Conservation (phyloP, 768 basidiomycete genomes). For the Suillus subluteus region DNA sequence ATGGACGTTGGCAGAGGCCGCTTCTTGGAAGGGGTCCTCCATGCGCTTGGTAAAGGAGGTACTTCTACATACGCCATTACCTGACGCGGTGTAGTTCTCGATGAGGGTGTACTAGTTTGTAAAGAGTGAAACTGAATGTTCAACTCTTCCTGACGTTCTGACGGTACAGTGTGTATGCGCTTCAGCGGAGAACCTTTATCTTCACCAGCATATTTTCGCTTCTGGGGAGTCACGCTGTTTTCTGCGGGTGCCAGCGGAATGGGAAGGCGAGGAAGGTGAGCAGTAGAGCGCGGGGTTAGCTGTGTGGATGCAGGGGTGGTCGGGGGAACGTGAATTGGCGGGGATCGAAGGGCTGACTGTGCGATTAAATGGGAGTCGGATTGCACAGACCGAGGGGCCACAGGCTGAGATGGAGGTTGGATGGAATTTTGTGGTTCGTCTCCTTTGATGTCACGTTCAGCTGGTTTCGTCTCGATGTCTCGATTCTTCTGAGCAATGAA, state of each 20-base stretch:
- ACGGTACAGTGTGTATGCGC: conserved; percentile 43
- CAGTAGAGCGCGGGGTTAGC: conserved; percentile 17
- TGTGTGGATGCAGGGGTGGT: conserved; percentile 26
- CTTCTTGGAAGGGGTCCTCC: conserved; percentile 34
- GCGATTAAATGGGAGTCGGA: background rate
- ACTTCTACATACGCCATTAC: conserved; percentile 38
- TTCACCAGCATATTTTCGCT: conserved; percentile 66
- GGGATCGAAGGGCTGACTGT: background rate
- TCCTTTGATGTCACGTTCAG: conserved; percentile 23
- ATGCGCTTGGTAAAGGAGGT: conserved; percentile 30
- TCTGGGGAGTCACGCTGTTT: conserved; percentile 58
- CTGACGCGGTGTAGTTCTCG: conserved; percentile 34
- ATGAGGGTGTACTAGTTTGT: conserved; percentile 17
- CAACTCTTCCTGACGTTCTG: background rate
- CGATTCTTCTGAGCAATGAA: conserved; percentile 62
- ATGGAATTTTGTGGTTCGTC: conserved; percentile 24
- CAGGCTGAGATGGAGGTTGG: conserved; percentile 13
- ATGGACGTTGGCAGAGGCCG: conserved; percentile 33
- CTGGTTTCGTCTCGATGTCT: conserved; percentile 40
- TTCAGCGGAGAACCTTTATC: conserved; percentile 68
- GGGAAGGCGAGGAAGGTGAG: conserved; percentile 58
- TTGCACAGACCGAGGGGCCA: conserved; percentile 21
- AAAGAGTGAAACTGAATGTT: background rate
- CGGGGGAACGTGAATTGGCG: background rate
- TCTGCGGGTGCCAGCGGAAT: conserved; percentile 35